These are phyloP conservation scores for Avena atlantica DNA, from an alignment of 176 grass and related monocot genomes.

Conservation along the genomic window DNA sequence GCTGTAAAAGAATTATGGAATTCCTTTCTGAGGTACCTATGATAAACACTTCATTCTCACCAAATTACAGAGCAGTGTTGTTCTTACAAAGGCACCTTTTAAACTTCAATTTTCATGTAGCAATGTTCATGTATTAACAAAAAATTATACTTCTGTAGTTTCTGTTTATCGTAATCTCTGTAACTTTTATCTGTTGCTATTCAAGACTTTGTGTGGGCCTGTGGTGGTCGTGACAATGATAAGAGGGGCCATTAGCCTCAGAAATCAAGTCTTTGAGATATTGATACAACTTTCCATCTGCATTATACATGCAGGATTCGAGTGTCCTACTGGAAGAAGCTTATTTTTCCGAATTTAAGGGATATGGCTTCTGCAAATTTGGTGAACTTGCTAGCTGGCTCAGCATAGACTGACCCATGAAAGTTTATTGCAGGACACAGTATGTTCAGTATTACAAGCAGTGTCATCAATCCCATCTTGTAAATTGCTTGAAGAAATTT, in stretches of 20 bases:
- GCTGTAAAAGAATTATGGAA: slow-evolving; percentile 80
- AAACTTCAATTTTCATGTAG: slow-evolving; percentile 13
- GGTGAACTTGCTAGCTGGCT: slow-evolving; percentile 69
- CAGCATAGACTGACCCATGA: slow-evolving; percentile 63
- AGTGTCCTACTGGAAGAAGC: slow-evolving; percentile 65
- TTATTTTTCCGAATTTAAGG: slow-evolving; percentile 62
- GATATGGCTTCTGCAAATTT: slow-evolving; percentile 72
- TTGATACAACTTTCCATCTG: slow-evolving; percentile 68
- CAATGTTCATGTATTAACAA: not conserved
- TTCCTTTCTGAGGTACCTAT: slow-evolving; percentile 78
- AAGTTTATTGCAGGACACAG: slow-evolving; percentile 96
- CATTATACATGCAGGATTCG: slow-evolving; percentile 62
- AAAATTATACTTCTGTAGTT: slow-evolving; percentile 30
- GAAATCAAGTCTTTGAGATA: slow-evolving; percentile 57
- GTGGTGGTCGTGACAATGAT: slow-evolving; percentile 40
- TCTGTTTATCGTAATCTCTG: slow-evolving; percentile 7
- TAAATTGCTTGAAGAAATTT: slow-evolving; percentile 88
- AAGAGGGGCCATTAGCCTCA: slow-evolving; percentile 54
- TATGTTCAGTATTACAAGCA: slow-evolving; percentile 79
- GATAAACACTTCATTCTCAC: not conserved
- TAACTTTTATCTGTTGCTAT: slow-evolving; percentile 44
- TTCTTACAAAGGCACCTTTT: not conserved
- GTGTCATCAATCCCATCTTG: slow-evolving; percentile 85
- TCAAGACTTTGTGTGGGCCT: slow-evolving; percentile 39
- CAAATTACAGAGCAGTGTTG: slow-evolving; percentile 12